A percentile compares a stretch with the other conserved stretches of the same genome.
Conservation (phyloP, 352 stramenopile genomes). For the Phytopythium aichiense region DNA sequence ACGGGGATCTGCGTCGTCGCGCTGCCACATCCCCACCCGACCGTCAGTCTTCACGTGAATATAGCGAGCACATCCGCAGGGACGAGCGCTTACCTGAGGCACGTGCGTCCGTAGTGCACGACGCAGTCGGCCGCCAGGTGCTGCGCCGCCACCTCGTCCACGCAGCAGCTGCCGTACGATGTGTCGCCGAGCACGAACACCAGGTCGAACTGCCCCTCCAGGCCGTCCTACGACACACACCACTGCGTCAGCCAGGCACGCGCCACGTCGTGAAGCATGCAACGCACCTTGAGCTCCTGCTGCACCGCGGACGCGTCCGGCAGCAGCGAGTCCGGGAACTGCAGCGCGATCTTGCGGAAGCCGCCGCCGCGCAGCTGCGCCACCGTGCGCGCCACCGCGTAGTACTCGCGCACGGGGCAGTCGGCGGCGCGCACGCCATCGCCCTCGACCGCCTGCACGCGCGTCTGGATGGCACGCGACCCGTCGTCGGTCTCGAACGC, state of each 20-base stretch:
- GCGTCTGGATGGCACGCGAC: conserved; percentile 66
- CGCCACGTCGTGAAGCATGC: background rate
- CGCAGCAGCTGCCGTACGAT: conserved; percentile 94
- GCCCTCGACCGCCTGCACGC: conserved; percentile 46
- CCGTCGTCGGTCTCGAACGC: conserved; percentile 82
- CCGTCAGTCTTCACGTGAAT: background rate
- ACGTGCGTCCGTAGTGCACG: conserved; percentile 94
- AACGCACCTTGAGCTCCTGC: conserved; percentile 45
- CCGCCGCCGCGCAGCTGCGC: conserved; percentile 51
- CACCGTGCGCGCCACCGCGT: conserved; percentile 59
- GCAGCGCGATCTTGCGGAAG: conserved; percentile 86
- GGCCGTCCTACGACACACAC: conserved; percentile 21
- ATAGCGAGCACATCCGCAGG: background rate
- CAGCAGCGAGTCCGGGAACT: conserved; percentile 95
- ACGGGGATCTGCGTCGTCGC: conserved; percentile 82
- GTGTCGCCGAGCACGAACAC: conserved; percentile 96
- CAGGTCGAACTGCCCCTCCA: conserved; percentile 39
- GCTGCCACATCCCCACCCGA: conserved; percentile 15
- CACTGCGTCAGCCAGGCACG: background rate
- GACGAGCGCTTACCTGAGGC: conserved; percentile 50
- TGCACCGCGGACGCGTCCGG: conserved; percentile 87
- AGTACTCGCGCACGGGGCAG: conserved; percentile 48
- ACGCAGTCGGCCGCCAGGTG: conserved; percentile 93
- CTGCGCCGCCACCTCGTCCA: conserved; percentile 93
- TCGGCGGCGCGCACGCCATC: conserved; percentile 46